Conservation (phyloP, 2,329 filamentous ascomycete species). For the Fusarium musae region DNA sequence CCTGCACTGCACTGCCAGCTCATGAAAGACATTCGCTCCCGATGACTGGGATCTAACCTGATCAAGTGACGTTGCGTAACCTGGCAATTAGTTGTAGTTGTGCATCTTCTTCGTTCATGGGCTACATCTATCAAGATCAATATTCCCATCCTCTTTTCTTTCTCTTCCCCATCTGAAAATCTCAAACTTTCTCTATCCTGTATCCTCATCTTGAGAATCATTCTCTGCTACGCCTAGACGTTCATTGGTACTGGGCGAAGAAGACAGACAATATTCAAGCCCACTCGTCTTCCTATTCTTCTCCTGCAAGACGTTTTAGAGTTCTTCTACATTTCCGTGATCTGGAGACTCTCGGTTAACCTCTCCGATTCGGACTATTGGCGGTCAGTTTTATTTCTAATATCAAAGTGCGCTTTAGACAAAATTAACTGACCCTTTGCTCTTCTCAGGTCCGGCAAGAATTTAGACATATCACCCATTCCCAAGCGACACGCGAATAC, state of each 20-base stretch:
- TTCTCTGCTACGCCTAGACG: not conserved
- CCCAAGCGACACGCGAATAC: rapidly evolving
- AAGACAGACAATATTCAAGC: not conserved
- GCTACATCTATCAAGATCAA: too few species aligned
- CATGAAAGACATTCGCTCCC: not conserved
- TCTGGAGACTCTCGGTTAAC: not conserved
- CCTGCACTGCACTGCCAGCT: not conserved
- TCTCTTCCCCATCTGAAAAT: not conserved
- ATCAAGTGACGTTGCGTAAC: not conserved
- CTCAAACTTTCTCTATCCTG: not conserved
- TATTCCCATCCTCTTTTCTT: not conserved
- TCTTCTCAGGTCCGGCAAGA: not conserved
- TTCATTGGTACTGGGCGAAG: not conserved
- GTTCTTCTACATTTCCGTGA: not conserved
- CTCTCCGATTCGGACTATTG: not conserved
- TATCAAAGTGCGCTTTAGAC: not conserved
- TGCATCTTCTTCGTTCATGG: too few species aligned
- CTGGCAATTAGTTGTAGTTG: not conserved
- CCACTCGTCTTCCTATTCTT: not conserved
- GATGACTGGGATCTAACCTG: not conserved
- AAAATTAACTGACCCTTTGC: not conserved
- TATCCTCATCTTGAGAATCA: not conserved
- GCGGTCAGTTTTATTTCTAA: rapidly evolving
- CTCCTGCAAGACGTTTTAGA: rapidly evolving
- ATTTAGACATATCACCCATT: rapidly evolving